phyloP scores from a whole-genome alignment of 2,329 filamentous ascomycete genomes.

The Penicillium sp. region DNA sequence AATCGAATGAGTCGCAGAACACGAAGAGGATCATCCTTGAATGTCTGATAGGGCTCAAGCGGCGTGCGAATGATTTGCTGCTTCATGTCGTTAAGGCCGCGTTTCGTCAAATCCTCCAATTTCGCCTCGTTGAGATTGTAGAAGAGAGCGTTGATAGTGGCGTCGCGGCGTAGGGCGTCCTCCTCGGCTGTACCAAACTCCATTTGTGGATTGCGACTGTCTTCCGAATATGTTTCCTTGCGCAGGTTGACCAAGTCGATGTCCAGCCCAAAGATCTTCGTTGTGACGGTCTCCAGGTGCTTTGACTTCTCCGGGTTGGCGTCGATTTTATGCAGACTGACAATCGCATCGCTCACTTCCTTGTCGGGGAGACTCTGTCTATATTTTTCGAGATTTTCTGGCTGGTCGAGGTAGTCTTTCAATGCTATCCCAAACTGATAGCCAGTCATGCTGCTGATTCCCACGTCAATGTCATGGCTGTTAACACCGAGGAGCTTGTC shows the following conservation, averaged over 20 bases:
- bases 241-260: conserved; percentile 91
- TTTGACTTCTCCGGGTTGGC: conserved; percentile 95
- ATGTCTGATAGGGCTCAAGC: conserved; percentile 81
- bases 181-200: conserved; percentile 90
- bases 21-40: conserved; percentile 86
- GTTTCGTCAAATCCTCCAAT: conserved; percentile 78
- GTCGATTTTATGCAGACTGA: conserved; percentile 78
- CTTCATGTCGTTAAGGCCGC: conserved; percentile 68
- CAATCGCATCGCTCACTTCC: conserved; percentile 59
- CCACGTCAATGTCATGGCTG: conserved; percentile 47
- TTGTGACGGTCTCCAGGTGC: conserved; percentile 86
- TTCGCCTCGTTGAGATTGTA: conserved; percentile 77
- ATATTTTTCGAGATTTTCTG: conserved; percentile 38
- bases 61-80: conserved; percentile 73
- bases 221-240: conserved; percentile 83
- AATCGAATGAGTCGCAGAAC: conserved; percentile 85
- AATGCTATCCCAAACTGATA: conserved; percentile 42
- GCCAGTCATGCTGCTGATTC: conserved; percentile 46
- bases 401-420: conserved; percentile 39
- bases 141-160: conserved; percentile 91
- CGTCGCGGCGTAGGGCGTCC: conserved; percentile 82
- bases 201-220: conserved; percentile 84
- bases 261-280: conserved; percentile 76
- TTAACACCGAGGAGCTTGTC: conserved; percentile 44
- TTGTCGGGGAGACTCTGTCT: conserved; percentile 39